These are phyloP conservation scores for Colletotrichum limetticola DNA, from an alignment of 2,329 filamentous ascomycete species.

Conservation along the genomic window DNA sequence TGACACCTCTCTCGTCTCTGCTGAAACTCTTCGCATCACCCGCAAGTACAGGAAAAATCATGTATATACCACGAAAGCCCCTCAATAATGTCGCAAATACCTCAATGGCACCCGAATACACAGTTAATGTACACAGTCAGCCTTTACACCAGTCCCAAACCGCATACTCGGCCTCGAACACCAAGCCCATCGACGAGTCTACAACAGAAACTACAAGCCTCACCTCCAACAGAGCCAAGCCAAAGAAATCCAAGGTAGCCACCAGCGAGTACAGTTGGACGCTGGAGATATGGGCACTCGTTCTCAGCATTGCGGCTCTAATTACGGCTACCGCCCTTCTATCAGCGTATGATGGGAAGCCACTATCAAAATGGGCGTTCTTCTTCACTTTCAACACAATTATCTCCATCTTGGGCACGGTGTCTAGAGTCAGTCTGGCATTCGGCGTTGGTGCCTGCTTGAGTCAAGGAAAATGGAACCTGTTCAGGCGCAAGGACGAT, in stretches of 20 bases:
- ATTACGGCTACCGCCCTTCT: not conserved
- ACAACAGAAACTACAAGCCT: not conserved
- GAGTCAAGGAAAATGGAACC: constrained; percentile 16
- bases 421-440: not conserved
- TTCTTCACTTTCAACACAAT: not conserved
- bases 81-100: too few species aligned
- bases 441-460: constrained; percentile 8
- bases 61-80: too few species aligned
- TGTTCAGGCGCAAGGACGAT: not conserved
- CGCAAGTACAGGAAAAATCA: too few species aligned
- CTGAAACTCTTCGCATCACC: too few species aligned
- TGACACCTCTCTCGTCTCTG: too few species aligned
- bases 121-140: too few species aligned
- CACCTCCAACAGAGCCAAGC: not conserved
- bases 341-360: not conserved
- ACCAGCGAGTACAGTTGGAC: not conserved
- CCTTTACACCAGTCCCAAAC: too few species aligned
- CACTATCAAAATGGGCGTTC: not conserved
- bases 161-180: too few species aligned
- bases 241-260: too few species aligned
- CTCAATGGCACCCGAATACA: too few species aligned
- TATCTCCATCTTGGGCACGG: not conserved
- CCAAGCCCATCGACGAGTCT: not conserved
- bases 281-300: not conserved
- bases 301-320: not conserved